These are phyloP conservation scores for Arabidopsis lyrata DNA, from an alignment of 441 rosid species.

Conservation along the genomic window DNA sequence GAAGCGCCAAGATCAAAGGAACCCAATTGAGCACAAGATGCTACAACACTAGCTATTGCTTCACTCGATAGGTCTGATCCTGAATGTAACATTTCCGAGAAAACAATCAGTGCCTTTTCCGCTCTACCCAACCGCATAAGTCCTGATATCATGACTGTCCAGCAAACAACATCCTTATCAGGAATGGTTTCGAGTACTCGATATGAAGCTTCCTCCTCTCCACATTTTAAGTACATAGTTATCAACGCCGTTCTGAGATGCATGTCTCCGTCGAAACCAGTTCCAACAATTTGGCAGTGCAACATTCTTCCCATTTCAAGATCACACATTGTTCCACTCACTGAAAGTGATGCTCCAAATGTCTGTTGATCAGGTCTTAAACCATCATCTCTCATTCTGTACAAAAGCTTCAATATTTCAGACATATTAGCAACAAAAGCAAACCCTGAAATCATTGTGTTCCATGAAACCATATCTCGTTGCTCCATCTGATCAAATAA, in stretches of 20 bases:
- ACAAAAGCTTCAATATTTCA: conserved; percentile 52
- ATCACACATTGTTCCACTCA: conserved; percentile 48
- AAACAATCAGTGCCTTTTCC: conserved; percentile 53
- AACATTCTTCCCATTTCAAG: conserved; percentile 55
- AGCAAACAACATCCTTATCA: conserved; percentile 58
- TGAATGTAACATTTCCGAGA: conserved; percentile 54
- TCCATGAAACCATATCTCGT: conserved; percentile 67
- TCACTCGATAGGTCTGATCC: conserved; percentile 53
- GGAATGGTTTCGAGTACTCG: conserved; percentile 42
- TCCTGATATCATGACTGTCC: conserved; percentile 73
- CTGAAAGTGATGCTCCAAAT: conserved; percentile 52
- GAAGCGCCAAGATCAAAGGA: conserved; percentile 57
- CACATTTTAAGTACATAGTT: conserved; percentile 61
- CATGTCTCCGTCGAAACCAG: conserved; percentile 48
- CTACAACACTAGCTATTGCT: conserved; percentile 59
- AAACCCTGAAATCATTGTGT: conserved; percentile 57
- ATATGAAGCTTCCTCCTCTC: conserved; percentile 49
- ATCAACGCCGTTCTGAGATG: conserved; percentile 58
- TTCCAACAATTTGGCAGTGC: conserved; percentile 56
- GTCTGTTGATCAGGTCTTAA: conserved; percentile 57
- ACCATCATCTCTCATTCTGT: conserved; percentile 52
- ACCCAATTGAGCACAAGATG: conserved; percentile 65
- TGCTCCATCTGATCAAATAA: conserved; percentile 57
- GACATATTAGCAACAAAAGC: conserved; percentile 49
- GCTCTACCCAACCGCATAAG: conserved; percentile 62